phyloP scores from a whole-genome alignment of 2,329 filamentous ascomycete genomes.

The Neoascochyta sp. region DNA sequence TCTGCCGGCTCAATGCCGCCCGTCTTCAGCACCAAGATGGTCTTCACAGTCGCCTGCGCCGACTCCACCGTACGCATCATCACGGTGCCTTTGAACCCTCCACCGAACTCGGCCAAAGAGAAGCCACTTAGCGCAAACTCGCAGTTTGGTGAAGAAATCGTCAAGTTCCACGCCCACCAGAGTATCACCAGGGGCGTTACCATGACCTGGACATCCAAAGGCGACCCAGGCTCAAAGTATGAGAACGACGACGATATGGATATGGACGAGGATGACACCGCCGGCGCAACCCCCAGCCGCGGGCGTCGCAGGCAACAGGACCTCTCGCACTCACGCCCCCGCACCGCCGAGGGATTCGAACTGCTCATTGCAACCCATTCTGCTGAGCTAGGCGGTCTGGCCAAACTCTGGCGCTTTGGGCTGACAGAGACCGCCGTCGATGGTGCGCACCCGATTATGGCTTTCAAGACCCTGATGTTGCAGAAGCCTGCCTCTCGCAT shows the following conservation, averaged over 20 bases:
- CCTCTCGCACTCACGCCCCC: constrained; percentile 18
- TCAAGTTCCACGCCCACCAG: constrained; percentile 51
- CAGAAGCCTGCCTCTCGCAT: constrained; percentile 50
- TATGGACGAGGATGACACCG: constrained; percentile 29
- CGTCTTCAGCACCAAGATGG: constrained; percentile 49
- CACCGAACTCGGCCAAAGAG: constrained; percentile 40
- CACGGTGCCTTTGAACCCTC: constrained; percentile 53
- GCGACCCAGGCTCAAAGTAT: constrained; percentile 15
- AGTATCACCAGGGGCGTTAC: constrained; percentile 50
- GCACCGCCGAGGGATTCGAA: constrained; percentile 33
- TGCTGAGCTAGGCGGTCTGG: constrained; percentile 37
- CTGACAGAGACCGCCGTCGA: constrained; percentile 36
- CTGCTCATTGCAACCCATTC: constrained; percentile 43
- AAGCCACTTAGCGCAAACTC: constrained; percentile 19
- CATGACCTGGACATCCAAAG: constrained; percentile 49
- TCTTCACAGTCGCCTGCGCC: constrained; percentile 54
- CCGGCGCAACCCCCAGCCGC: constrained; percentile 12
- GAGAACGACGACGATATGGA: constrained; percentile 35
- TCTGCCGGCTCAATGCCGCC: constrained; percentile 42
- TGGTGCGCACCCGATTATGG: constrained; percentile 38
- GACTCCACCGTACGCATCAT: constrained; percentile 56
- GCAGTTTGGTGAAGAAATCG: constrained; percentile 44
- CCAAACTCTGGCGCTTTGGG: constrained; percentile 42
- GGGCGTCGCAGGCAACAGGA: constrained; percentile 19
- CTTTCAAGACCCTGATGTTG: constrained; percentile 48